phyloP scores from a whole-genome alignment of 495 filamentous ascomycete species.

The Alectoria sarmentosa region DNA sequence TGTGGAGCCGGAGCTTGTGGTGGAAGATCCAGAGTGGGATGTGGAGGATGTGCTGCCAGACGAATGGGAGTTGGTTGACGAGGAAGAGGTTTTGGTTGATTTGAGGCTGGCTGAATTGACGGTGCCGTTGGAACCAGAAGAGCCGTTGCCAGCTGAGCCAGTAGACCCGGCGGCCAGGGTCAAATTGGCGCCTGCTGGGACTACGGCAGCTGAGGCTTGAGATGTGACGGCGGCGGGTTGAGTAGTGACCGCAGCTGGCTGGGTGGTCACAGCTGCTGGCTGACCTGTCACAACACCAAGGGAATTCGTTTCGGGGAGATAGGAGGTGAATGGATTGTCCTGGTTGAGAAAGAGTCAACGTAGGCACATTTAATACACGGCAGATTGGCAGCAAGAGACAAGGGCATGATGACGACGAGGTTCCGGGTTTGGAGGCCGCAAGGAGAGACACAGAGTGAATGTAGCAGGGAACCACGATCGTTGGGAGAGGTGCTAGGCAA shows the following conservation, averaged over 20 bases:
- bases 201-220: constrained; percentile 38
- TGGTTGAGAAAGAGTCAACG: constrained; percentile 1
- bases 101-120: constrained; percentile 26
- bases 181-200: constrained; percentile 42
- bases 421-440: too few species aligned
- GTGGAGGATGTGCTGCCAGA: constrained; percentile 35
- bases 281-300: constrained; percentile 51
- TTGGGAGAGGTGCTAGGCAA: background rate
- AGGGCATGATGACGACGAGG: background rate
- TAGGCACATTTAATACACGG: background rate
- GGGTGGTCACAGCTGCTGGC: constrained; percentile 30
- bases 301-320: constrained; percentile 43
- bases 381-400: background rate
- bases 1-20: constrained; percentile 13
- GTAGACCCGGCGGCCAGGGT: constrained; percentile 8
- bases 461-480: background rate
- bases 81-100: constrained; percentile 26
- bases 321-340: too few species aligned
- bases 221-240: constrained; percentile 41
- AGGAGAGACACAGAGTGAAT: background rate
- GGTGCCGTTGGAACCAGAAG: constrained; percentile 25
- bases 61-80: constrained; percentile 30
- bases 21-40: constrained; percentile 8
- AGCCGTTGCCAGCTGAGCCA: constrained; percentile 17
- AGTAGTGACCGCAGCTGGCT: constrained; percentile 35